These are phyloP conservation scores for Cryptosporidium tyzzeri DNA, from an alignment of 169 alveolate genomes.

Conservation along the genomic window DNA sequence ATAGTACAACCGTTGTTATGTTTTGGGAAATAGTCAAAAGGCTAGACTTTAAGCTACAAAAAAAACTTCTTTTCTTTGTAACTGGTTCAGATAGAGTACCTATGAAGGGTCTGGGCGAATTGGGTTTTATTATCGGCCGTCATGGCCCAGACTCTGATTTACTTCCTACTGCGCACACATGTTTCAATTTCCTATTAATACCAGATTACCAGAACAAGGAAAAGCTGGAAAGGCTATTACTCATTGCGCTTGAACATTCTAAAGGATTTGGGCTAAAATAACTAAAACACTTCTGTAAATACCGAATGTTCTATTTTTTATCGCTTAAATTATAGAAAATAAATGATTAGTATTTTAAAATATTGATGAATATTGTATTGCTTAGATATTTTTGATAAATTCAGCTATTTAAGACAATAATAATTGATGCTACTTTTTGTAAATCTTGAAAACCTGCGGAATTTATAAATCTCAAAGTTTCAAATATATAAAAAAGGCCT, in stretches of 20 bases:
- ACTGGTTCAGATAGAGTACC: constrained; percentile 91
- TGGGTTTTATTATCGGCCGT: constrained; percentile 83
- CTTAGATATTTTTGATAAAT: not conserved
- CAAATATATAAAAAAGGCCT: not conserved
- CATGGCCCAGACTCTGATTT: constrained; percentile 86
- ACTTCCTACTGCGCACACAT: constrained; percentile 94
- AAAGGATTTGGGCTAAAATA: constrained; percentile 91
- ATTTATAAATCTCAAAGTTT: too few relatives aligned
- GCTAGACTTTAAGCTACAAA: constrained; percentile 82
- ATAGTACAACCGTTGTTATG: constrained; percentile 79
- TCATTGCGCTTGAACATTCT: constrained; percentile 87
- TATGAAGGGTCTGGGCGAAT: constrained; percentile 82
- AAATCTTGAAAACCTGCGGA: not conserved
- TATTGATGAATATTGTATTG: not conserved
- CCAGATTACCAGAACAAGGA: constrained; percentile 88
- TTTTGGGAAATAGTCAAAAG: constrained; percentile 85
- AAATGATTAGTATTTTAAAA: not conserved
- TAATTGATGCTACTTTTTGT: not conserved
- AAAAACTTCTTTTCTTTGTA: constrained; percentile 83
- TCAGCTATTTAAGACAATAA: too few relatives aligned
- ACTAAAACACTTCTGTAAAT: constrained; percentile 5
- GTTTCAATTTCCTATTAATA: constrained; percentile 91
- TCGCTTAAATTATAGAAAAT: constrained; percentile 1
- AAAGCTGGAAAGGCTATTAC: constrained; percentile 82
- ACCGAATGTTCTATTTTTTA: not conserved